Percentiles rank a stretch among this genome's conserved stretches.
Evolutionary conservation across 768 basidiomycete genomes (phyloP).

Genomic region (Termitomyces bulborhizus): DNA sequence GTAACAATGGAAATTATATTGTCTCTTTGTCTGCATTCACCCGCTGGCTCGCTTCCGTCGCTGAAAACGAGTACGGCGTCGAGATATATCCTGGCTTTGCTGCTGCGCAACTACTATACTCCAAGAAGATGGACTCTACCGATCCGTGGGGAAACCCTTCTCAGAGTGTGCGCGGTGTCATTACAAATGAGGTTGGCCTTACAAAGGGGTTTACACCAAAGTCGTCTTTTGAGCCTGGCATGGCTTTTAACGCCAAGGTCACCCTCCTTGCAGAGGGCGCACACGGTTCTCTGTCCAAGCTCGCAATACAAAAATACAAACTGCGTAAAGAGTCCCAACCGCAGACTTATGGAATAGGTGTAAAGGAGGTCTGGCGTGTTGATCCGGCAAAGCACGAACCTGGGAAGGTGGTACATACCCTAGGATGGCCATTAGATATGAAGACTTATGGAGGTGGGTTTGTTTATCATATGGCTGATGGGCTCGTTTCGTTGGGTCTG

Average conservation of each 20-base stretch:
- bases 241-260: slow-evolving; percentile 90
- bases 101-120: slow-evolving; percentile 76
- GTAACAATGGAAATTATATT: slow-evolving; percentile 89
- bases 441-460: slow-evolving; percentile 90
- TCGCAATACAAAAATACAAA: slow-evolving; percentile 66
- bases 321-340: slow-evolving; percentile 67
- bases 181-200: slow-evolving; percentile 92
- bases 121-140: slow-evolving; percentile 38
- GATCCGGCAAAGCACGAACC: slow-evolving; percentile 55
- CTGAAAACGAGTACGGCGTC: slow-evolving; percentile 74
- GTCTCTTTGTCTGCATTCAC: slow-evolving; percentile 85
- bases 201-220: slow-evolving; percentile 73
- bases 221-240: slow-evolving; percentile 89
- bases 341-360: slow-evolving; percentile 93
- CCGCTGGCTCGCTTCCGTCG: slow-evolving; percentile 82
- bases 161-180: slow-evolving; percentile 64
- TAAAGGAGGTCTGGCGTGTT: slow-evolving; percentile 98
- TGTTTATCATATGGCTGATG: slow-evolving; percentile 93
- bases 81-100: slow-evolving; percentile 98
- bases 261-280: slow-evolving; percentile 94
- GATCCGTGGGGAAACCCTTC: slow-evolving; percentile 37
- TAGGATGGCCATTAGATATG: slow-evolving; percentile 88
- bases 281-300: slow-evolving; percentile 86
- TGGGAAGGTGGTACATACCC: slow-evolving; percentile 84
- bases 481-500: slow-evolving; percentile 83